A percentile compares a stretch with the other conserved stretches of the same genome.
Conservation (phyloP, 495 filamentous ascomycete species). For the Podospora pseudoanserina region DNA sequence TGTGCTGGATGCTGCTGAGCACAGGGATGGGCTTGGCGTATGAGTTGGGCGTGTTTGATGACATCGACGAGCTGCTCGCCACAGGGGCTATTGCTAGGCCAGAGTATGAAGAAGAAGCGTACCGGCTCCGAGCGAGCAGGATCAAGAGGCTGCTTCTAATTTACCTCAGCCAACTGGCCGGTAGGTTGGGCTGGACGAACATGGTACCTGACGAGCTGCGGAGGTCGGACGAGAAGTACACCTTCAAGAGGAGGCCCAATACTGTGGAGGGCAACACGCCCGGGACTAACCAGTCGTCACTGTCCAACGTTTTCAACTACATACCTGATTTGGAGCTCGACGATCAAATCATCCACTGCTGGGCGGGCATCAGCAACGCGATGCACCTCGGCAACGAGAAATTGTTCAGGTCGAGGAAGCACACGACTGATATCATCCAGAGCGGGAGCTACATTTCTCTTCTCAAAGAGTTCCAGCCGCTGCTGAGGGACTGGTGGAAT, state of each 20-base stretch:
- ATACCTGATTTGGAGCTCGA: slow-evolving; percentile 59
- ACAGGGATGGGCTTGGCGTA: slow-evolving; percentile 85
- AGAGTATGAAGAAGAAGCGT: slow-evolving; percentile 64
- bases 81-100: slow-evolving; percentile 53
- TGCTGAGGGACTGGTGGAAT: slow-evolving; percentile 68
- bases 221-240: slow-evolving; percentile 45
- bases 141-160: slow-evolving; percentile 83
- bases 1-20: slow-evolving; percentile 98
- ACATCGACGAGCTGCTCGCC: slow-evolving; percentile 60
- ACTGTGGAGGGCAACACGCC: slow-evolving; percentile 52
- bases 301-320: slow-evolving; percentile 53
- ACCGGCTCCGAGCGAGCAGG: slow-evolving; percentile 72
- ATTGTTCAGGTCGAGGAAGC: slow-evolving; percentile 76
- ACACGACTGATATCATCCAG: slow-evolving; percentile 81
- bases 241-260: slow-evolving; percentile 39
- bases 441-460: slow-evolving; percentile 74
- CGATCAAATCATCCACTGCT: slow-evolving; percentile 81
- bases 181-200: slow-evolving; percentile 87
- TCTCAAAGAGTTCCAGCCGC: slow-evolving; percentile 76
- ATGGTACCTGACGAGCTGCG: slow-evolving; percentile 73
- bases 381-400: slow-evolving; percentile 84
- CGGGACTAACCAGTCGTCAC: slow-evolving; percentile 48
- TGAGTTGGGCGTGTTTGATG: slow-evolving; percentile 92
- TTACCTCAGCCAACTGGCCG: slow-evolving; percentile 86
- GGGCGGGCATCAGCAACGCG: slow-evolving; percentile 83